A percentile compares a stretch with the other conserved stretches of the same genome.
Evolutionary conservation across 2,329 filamentous ascomycete genomes (phyloP).

Genomic region (Polychaeton citri): DNA sequence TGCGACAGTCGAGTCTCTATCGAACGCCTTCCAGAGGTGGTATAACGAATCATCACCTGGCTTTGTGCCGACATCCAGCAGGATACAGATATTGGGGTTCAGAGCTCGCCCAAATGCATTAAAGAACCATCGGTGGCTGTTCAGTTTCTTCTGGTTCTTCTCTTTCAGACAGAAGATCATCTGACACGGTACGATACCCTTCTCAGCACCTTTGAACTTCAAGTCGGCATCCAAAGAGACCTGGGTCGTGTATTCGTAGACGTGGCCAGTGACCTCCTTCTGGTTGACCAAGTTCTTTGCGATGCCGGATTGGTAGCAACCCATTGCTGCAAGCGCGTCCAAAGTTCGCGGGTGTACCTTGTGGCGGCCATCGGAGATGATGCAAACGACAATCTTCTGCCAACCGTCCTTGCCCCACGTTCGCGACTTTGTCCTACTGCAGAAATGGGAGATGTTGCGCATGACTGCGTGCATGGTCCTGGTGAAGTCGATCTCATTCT

Average conservation of each 20-base stretch:
- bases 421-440: constrained; percentile 76
- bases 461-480: constrained; percentile 98
- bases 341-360: constrained; percentile 88
- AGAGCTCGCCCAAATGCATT: constrained; percentile 89
- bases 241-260: constrained; percentile 98
- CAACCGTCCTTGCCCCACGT: constrained; percentile 96
- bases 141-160: constrained; percentile 93
- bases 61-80: constrained; percentile 91
- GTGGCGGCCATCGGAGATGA: constrained; percentile 87
- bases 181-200: constrained; percentile 95
- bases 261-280: constrained; percentile 85
- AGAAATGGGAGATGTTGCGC: constrained; percentile 96
- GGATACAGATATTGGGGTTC: constrained; percentile 90
- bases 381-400: constrained; percentile 98
- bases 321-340: constrained; percentile 89
- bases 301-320: constrained; percentile 95
- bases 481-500: constrained; percentile 92
- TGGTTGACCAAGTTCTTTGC: constrained; percentile 98
- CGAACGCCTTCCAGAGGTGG: constrained; percentile 97
- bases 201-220: constrained; percentile 98
- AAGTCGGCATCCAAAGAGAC: constrained; percentile 90
- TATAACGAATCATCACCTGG: constrained; percentile 86
- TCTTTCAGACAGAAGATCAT: constrained; percentile 98
- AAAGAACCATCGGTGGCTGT: constrained; percentile 98
- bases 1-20: constrained; percentile 92